These are phyloP conservation scores for Colletotrichum trifolii DNA, from an alignment of 2,329 filamentous ascomycete genomes.

Conservation along the genomic window DNA sequence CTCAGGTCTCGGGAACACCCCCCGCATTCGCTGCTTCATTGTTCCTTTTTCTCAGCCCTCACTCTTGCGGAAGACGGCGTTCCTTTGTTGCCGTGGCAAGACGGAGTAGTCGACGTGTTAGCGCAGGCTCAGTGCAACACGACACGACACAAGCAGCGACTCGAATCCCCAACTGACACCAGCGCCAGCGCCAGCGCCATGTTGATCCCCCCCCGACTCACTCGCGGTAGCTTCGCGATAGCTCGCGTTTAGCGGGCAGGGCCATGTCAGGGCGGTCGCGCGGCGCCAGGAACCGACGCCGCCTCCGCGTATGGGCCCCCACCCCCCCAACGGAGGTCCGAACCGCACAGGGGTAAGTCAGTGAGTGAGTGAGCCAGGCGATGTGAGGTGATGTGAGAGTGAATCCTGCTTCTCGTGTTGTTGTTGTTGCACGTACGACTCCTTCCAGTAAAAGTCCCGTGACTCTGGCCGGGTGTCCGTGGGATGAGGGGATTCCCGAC, in stretches of 20 bases:
- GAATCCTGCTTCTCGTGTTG: no score
- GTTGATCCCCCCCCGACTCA: slow-evolving; percentile 9
- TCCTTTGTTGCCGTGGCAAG: slow-evolving; percentile 1
- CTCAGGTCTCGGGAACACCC: no score
- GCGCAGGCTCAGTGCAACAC: no score
- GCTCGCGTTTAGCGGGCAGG: slow-evolving; percentile 21
- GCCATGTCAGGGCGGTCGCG: slow-evolving; percentile 32
- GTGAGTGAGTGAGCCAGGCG: no score
- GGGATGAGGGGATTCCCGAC: not conserved
- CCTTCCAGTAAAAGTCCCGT: slow-evolving; percentile 3
- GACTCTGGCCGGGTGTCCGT: slow-evolving; percentile 7
- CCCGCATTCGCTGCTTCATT: no score
- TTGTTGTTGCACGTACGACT: not conserved
- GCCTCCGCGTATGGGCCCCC: slow-evolving; percentile 10
- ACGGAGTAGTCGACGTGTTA: no score
- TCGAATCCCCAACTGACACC: slow-evolving; percentile 4
- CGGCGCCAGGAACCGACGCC: slow-evolving; percentile 32
- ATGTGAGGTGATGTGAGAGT: no score
- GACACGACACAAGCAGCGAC: no score
- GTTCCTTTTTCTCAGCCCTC: no score
- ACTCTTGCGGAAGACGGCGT: not conserved
- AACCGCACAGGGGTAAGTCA: not conserved
- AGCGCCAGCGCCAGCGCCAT: not conserved
- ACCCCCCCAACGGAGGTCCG: slow-evolving; percentile 35
- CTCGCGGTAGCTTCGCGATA: slow-evolving; percentile 13